Evolutionary conservation across 768 basidiomycete genomes (phyloP).

Genomic region (Lyophyllum semitale): DNA sequence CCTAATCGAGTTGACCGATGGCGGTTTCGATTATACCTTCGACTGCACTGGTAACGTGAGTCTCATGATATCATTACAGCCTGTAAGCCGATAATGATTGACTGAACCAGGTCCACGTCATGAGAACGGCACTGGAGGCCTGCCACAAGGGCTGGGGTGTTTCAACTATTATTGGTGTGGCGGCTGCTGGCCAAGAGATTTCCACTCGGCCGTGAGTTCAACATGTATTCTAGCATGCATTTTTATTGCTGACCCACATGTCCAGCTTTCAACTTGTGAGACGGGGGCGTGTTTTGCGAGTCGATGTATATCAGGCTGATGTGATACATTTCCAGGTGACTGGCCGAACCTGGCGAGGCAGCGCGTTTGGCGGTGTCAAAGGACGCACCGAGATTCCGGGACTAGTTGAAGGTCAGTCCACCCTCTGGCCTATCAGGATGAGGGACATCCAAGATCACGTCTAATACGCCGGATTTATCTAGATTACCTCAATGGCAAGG

Average conservation of each 20-base stretch:
- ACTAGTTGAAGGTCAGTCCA: conserved; percentile 76
- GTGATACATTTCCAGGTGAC: conserved; percentile 57
- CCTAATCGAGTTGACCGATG: conserved; percentile 91
- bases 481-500: conserved; percentile 81
- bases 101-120: conserved; percentile 71
- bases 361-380: conserved; percentile 97
- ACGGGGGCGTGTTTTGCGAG: background rate
- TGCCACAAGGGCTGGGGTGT: conserved; percentile 99
- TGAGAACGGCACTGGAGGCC: conserved; percentile 95
- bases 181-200: conserved; percentile 95
- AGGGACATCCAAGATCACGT: background rate
- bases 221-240: background rate
- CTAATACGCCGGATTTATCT: conserved; percentile 7
- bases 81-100: background rate
- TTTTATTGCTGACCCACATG: conserved; percentile 7
- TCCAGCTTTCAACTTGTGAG: conserved; percentile 56
- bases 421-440: background rate
- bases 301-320: background rate
- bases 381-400: conserved; percentile 95
- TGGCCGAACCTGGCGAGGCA: conserved; percentile 92
- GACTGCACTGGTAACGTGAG: conserved; percentile 89
- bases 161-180: conserved; percentile 94
- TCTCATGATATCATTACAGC: conserved; percentile 9
- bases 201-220: conserved; percentile 77
- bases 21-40: conserved; percentile 95